Conservation (phyloP, 2,329 filamentous ascomycete species). For the Aureobasidium sp. region DNA sequence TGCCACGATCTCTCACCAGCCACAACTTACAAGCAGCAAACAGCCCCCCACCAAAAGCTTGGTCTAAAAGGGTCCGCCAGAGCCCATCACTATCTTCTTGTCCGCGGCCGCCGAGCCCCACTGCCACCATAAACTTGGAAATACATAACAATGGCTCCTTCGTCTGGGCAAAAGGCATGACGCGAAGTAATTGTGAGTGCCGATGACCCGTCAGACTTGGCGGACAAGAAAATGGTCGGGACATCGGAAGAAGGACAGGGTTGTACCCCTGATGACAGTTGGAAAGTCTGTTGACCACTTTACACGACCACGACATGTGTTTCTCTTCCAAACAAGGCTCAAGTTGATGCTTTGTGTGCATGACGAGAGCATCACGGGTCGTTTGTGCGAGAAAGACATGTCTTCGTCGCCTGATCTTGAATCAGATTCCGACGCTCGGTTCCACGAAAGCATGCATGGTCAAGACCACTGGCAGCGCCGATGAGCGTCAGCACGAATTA, state of each 20-base stretch:
- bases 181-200: not conserved
- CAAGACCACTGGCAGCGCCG: too few species aligned
- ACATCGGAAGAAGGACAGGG: not conserved
- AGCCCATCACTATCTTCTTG: not conserved
- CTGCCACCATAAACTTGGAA: too few species aligned
- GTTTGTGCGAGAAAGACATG: not conserved
- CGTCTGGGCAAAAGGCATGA: not conserved
- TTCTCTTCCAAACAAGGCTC: too few species aligned
- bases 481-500: too few species aligned
- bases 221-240: not conserved
- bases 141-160: too few species aligned
- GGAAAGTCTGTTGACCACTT: not conserved
- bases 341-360: too few species aligned
- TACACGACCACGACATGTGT: too few species aligned
- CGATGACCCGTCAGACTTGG: not conserved
- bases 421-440: too few species aligned
- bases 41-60: not conserved
- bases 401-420: not conserved
- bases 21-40: not conserved
- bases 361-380: not conserved
- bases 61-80: not conserved
- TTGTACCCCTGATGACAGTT: not conserved
- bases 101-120: not conserved
- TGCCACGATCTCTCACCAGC: slow-evolving; percentile 2
- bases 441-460: too few species aligned